These are phyloP conservation scores for Aspergillus costaricaensis DNA, from an alignment of 2,329 filamentous ascomycete genomes.

Conservation along the genomic window DNA sequence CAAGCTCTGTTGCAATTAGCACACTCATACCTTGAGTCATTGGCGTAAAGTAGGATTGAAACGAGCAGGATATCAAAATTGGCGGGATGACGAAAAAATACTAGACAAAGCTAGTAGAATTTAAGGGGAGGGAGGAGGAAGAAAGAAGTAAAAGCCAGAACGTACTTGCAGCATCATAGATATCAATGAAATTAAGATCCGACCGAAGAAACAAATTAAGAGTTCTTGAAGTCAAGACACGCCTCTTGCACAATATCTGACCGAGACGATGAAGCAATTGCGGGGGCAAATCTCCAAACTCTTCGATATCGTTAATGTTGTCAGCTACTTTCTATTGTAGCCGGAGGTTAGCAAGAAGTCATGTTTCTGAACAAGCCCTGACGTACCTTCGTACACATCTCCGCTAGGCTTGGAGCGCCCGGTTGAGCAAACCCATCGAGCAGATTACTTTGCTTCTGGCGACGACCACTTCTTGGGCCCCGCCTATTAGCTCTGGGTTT, in stretches of 20 bases:
- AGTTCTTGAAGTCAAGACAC: conserved; percentile 55
- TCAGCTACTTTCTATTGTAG: conserved; percentile 57
- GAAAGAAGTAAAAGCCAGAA: conserved; percentile 9
- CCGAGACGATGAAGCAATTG: conserved; percentile 59
- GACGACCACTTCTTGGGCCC: conserved; percentile 61
- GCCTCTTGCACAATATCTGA: conserved; percentile 65
- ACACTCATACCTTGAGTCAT: conserved; percentile 11
- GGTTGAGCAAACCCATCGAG: conserved; percentile 67
- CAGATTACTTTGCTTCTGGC: conserved; percentile 79
- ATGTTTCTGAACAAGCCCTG: not conserved
- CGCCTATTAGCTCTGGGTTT: conserved; percentile 56
- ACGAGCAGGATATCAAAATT: not conserved
- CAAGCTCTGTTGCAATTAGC: conserved; percentile 58
- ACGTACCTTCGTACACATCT: conserved; percentile 60
- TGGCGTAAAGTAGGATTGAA: too few species aligned
- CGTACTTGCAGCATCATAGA: conserved; percentile 63
- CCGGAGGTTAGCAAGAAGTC: conserved; percentile 21
- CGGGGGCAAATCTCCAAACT: conserved; percentile 64
- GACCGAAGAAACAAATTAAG: conserved; percentile 52
- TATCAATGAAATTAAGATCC: conserved; percentile 57
- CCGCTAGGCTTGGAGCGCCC: conserved; percentile 48
- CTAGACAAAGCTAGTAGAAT: not conserved
- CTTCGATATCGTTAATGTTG: conserved; percentile 64
- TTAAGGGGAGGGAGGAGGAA: not conserved
- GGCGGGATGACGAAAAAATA: not conserved